These are phyloP conservation scores for Blastosporella zonata DNA, from an alignment of 1,284 basidiomycete genomes.

Conservation along the genomic window DNA sequence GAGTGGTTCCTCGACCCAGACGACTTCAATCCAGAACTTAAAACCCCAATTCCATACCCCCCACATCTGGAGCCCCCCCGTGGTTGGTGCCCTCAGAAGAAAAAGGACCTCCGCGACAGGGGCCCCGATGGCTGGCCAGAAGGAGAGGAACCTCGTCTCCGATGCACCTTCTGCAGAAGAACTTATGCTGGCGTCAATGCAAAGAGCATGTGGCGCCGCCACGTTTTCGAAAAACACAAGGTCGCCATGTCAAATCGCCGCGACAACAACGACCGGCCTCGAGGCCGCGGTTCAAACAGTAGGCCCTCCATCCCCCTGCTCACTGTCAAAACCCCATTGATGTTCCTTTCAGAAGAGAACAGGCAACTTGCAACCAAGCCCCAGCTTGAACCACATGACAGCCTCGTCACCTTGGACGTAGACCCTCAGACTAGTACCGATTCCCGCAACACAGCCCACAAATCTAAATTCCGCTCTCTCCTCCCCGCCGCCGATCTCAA, in stretches of 20 bases:
- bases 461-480: conserved; percentile 39
- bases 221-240: conserved; percentile 83
- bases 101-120: conserved; percentile 65
- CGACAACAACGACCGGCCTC: conserved; percentile 58
- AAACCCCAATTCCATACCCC: conserved; percentile 61
- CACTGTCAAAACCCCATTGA: conserved; percentile 12
- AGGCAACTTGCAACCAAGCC: conserved; percentile 26
- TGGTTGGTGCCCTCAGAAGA: conserved; percentile 78
- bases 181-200: conserved; percentile 81
- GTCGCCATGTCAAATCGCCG: conserved; percentile 81
- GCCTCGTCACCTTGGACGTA: conserved; percentile 38
- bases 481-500: conserved; percentile 20
- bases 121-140: conserved; percentile 68
- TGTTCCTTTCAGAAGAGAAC: conserved; percentile 41
- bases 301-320: conserved; percentile 27
- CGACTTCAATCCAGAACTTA: conserved; percentile 57
- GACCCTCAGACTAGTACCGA: conserved; percentile 34
- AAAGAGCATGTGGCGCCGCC: conserved; percentile 83
- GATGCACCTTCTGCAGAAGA: conserved; percentile 78
- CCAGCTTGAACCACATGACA: conserved; percentile 38
- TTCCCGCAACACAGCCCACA: conserved; percentile 32
- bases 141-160: conserved; percentile 69
- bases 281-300: conserved; percentile 65
- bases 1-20: conserved; percentile 73
- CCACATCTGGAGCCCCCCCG: conserved; percentile 72